phyloP scores from a whole-genome alignment of 257 asterid genomes.

The Nicotiana obtusifolia region DNA sequence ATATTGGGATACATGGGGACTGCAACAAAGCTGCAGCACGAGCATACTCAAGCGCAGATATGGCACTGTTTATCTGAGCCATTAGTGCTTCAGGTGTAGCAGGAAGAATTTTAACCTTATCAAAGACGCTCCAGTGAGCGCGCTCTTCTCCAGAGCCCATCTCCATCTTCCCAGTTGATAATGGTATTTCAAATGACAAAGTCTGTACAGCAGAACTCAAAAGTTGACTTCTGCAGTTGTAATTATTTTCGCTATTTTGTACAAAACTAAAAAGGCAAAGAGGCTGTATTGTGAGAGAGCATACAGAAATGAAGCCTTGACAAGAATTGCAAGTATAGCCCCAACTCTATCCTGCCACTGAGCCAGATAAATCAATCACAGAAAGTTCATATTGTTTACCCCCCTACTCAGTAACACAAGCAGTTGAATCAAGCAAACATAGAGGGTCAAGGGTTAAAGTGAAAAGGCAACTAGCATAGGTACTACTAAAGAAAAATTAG shows the following conservation, averaged over 20 bases:
- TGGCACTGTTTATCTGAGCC: slow-evolving; percentile 57
- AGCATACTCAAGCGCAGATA: slow-evolving; percentile 48
- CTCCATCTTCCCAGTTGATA: slow-evolving; percentile 3
- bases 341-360: background rate
- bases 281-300: background rate
- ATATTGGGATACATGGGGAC: slow-evolving; percentile 18
- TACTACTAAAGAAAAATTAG: background rate
- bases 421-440: background rate
- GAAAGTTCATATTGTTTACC: background rate
- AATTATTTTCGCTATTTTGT: too few species aligned
- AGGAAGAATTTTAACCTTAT: slow-evolving; percentile 37
- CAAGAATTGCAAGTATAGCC: background rate
- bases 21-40: slow-evolving; percentile 36
- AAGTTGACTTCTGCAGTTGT: background rate
- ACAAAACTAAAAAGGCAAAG: background rate
- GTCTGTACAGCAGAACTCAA: background rate
- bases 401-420: background rate
- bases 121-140: slow-evolving; percentile 44
- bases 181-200: background rate
- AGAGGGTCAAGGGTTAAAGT: background rate
- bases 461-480: background rate
- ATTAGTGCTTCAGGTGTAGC: slow-evolving; percentile 47
- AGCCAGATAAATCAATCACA: background rate
- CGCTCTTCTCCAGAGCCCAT: slow-evolving; percentile 40
- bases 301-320: background rate